A percentile compares a stretch with the other conserved stretches of the same genome.
Evolutionary conservation across 2,329 filamentous ascomycete species (phyloP).

Genomic region (Leptodontidium sp.): DNA sequence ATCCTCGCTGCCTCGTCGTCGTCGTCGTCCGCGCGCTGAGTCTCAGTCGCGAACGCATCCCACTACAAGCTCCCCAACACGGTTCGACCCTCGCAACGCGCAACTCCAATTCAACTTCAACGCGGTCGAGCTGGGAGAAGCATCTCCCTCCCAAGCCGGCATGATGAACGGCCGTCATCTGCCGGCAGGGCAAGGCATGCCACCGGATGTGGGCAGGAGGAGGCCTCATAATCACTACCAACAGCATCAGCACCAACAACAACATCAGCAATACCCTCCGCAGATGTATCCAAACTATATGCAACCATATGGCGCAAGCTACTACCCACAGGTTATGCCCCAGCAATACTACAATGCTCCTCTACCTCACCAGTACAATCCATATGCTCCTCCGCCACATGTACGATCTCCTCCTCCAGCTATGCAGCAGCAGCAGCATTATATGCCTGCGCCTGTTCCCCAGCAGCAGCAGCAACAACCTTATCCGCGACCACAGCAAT

Average conservation of each 20-base stretch:
- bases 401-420: constrained; percentile 58
- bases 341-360: constrained; percentile 64
- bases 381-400: constrained; percentile 50
- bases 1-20: constrained; percentile 26
- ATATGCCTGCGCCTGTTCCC: constrained; percentile 53
- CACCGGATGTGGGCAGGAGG: constrained; percentile 45
- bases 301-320: constrained; percentile 57
- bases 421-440: constrained; percentile 64
- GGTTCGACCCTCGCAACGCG: constrained; percentile 30
- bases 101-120: constrained; percentile 37
- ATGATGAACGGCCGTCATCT: constrained; percentile 82
- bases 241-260: constrained; percentile 49
- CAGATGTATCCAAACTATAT: constrained; percentile 61
- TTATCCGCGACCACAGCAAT: constrained; percentile 60
- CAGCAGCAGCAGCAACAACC: constrained; percentile 40
- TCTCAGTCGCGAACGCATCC: constrained; percentile 3
- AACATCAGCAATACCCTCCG: constrained; percentile 50
- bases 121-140: constrained; percentile 40
- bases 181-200: constrained; percentile 73
- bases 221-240: constrained; percentile 44
- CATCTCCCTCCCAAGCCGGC: constrained; percentile 64
- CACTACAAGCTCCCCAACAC: constrained; percentile 1
- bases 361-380: constrained; percentile 57
- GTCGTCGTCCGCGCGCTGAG: constrained; percentile 18
- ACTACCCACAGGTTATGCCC: constrained; percentile 64